Evolutionary conservation across 768 basidiomycete genomes (phyloP).

Genomic region (Agaricus sinodeliciosus): DNA sequence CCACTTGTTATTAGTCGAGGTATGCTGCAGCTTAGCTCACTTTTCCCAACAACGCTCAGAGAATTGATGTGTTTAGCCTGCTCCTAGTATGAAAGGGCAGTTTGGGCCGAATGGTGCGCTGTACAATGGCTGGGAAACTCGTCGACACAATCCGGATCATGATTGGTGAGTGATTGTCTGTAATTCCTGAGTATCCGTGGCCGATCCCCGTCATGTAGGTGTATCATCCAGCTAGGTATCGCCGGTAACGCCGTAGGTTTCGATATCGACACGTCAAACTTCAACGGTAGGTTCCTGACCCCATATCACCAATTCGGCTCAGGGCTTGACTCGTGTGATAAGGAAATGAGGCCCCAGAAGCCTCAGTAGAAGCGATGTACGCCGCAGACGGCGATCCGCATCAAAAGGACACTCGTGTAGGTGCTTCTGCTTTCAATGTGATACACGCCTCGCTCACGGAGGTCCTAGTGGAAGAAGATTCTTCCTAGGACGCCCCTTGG

Average conservation of each 20-base stretch:
- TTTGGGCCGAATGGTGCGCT: conserved; percentile 95
- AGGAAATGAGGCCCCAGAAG: conserved; percentile 87
- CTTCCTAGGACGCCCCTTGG: conserved; percentile 72
- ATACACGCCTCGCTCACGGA: conserved; percentile 9
- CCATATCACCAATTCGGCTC: background rate
- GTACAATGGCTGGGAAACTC: conserved; percentile 90
- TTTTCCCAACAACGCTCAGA: background rate
- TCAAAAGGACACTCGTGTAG: conserved; percentile 47
- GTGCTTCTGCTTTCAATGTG: conserved; percentile 14
- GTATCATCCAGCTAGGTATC: conserved; percentile 83
- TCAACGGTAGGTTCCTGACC: conserved; percentile 59
- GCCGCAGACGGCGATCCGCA: conserved; percentile 35
- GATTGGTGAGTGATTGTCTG: conserved; percentile 66
- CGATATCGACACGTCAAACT: conserved; percentile 93
- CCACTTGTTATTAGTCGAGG: conserved; percentile 79
- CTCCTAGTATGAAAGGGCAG: conserved; percentile 87
- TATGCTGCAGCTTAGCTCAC: conserved; percentile 25
- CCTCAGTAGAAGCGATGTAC: conserved; percentile 61
- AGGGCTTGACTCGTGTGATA: conserved; percentile 8
- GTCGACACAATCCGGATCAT: conserved; percentile 80
- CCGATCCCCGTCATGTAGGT: conserved; percentile 41
- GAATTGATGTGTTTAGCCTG: conserved; percentile 46
- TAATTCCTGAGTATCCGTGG: background rate
- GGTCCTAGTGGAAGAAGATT: conserved; percentile 70
- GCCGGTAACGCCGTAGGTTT: conserved; percentile 70